Evolutionary conservation across 1,139 yeast genomes (phyloP).

Genomic region (Kodamaea arcana): DNA sequence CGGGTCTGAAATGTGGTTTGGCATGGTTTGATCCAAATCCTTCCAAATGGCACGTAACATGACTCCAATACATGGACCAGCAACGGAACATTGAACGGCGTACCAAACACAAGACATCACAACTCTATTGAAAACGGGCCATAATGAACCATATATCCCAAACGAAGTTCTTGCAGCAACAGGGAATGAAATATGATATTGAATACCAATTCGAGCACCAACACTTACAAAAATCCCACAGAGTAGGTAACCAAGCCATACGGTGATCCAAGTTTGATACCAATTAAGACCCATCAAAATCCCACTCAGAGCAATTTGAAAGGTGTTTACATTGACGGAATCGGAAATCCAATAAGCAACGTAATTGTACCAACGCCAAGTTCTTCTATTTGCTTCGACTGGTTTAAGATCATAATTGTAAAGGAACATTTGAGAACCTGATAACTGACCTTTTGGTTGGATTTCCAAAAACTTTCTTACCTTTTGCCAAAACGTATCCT

Average conservation of each 20-base stretch:
- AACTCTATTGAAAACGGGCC: slow-evolving; percentile 79
- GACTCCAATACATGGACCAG: slow-evolving; percentile 75
- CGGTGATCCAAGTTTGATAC: slow-evolving; percentile 89
- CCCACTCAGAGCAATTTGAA: slow-evolving; percentile 89
- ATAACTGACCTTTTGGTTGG: slow-evolving; percentile 30
- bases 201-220: slow-evolving; percentile 68
- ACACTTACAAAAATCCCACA: slow-evolving; percentile 61
- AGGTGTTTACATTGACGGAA: slow-evolving; percentile 80
- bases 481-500: slow-evolving; percentile 2
- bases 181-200: slow-evolving; percentile 75
- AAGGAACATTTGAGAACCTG: slow-evolving; percentile 53
- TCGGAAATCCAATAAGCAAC: slow-evolving; percentile 84
- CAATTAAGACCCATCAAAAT: slow-evolving; percentile 69
- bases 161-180: slow-evolving; percentile 69
- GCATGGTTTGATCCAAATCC: slow-evolving; percentile 45
- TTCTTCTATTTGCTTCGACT: slow-evolving; percentile 62
- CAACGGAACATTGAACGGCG: slow-evolving; percentile 77
- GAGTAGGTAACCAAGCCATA: slow-evolving; percentile 67
- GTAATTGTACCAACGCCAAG: slow-evolving; percentile 79
- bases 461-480: slow-evolving; percentile 13
- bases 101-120: slow-evolving; percentile 85
- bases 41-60: slow-evolving; percentile 66
- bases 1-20: slow-evolving; percentile 48
- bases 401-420: slow-evolving; percentile 75
- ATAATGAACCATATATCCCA: slow-evolving; percentile 73